Base-by-base conservation (phyloP, 106 monocot genomes). In the Gastrodia elata region DNA sequence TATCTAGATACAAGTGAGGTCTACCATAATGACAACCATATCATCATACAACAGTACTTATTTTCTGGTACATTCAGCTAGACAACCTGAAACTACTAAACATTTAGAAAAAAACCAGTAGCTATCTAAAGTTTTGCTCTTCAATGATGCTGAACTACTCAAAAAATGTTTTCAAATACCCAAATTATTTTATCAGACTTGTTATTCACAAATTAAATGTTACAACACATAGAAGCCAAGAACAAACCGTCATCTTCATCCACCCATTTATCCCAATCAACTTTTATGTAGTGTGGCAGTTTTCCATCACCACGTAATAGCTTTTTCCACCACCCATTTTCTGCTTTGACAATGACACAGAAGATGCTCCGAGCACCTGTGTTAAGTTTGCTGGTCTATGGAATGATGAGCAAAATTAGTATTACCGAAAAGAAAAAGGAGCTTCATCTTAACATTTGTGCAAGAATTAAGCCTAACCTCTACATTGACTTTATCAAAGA, bases 221-320 rank as follows among this genome's bases (percentile, higher is more conserved):
- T n/a, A n/a, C n/a, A n/a, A n/a, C n/a, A n/a, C n/a, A n/a, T n/a
- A n/a, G n/a, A n/a, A n/a, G n/a, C n/a, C n/a, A n/a, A n/a, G n/a
- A n/a, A n/a, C n/a, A n/a, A n/a, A n/a, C n/a, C 87, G 16, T 94
- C 94, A 76, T 90, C 87, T 80, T 94, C 94, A 81, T 94, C 94
- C 20, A 91, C 39, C 94, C 94, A 94, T 77, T 83, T 94, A 68
- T 94, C 88, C 94, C 94, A 94, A 71, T 94, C 94, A 20, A 94
- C 91, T 70, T 91, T 94, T 32, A 94, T 65, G 38, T 73, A 94
- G 2, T 77, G 83, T 39, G 94, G 94, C 9, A 88, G 80, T 70
- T 88, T 88, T 40, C 88, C 94, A 70, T 76, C 79, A 74, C 89
- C 72, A 69, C 91, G 91, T 26, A 89, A 42, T 49, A 94, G 77